Evolutionary conservation across 495 filamentous ascomycete species (phyloP).

Genomic region (Lentithecium fluviatile): DNA sequence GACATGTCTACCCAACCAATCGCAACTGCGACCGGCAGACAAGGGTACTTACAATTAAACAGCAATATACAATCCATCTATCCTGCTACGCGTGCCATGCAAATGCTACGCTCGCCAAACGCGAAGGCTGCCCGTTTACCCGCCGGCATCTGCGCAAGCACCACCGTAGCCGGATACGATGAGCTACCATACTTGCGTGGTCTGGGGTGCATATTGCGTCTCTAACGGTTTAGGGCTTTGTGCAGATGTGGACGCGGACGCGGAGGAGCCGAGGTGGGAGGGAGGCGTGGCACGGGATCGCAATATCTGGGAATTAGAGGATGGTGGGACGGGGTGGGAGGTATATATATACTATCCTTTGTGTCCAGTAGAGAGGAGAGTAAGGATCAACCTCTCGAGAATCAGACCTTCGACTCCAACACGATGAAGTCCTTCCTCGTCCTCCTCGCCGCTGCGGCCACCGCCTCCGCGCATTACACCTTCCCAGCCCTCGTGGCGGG

Average conservation of each 20-base stretch:
- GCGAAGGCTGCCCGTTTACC: constrained; percentile 14
- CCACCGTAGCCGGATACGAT: background rate
- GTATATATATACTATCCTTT: background rate
- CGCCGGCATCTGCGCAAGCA: constrained; percentile 13
- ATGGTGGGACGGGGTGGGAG: too few relatives aligned
- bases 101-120: too few relatives aligned
- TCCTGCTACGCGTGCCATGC: too few relatives aligned
- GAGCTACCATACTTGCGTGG: constrained; percentile 5
- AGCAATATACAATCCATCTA: too few relatives aligned
- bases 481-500: constrained; percentile 29
- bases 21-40: too few relatives aligned
- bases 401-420: background rate
- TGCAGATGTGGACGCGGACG: background rate
- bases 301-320: too few relatives aligned
- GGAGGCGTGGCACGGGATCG: too few relatives aligned
- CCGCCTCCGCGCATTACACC: constrained; percentile 32
- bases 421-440: constrained; percentile 33
- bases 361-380: background rate
- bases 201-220: constrained; percentile 25
- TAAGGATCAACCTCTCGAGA: constrained; percentile 1
- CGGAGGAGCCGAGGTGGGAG: background rate
- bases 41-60: too few relatives aligned
- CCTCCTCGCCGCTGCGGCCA: constrained; percentile 3
- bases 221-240: background rate
- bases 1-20: too few relatives aligned